A percentile compares a stretch with the other conserved stretches of the same genome.
phyloP scores from a whole-genome alignment of 768 basidiomycete species.

The Coprinellus micaceus region DNA sequence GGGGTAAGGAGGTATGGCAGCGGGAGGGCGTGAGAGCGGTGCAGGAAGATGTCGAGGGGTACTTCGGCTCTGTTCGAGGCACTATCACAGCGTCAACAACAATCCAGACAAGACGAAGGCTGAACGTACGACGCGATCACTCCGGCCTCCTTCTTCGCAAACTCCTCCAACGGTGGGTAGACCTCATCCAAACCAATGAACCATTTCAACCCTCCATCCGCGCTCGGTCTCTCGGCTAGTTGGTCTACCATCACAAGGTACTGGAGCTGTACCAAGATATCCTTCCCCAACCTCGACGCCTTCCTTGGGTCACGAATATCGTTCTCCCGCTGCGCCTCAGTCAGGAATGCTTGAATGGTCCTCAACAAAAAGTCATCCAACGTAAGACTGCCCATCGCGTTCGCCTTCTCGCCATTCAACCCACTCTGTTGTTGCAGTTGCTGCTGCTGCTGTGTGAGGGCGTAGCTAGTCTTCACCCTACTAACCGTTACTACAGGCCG shows the following conservation, averaged over 20 bases:
- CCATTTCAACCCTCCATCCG: constrained; percentile 65
- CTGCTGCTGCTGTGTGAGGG: constrained; percentile 31
- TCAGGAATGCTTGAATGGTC: constrained; percentile 53
- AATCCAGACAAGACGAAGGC: background rate
- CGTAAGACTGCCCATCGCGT: constrained; percentile 47
- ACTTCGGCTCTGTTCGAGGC: constrained; percentile 35
- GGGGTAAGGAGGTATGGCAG: constrained; percentile 69
- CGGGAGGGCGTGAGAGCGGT: constrained; percentile 63
- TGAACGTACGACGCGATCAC: constrained; percentile 49
- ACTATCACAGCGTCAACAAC: constrained; percentile 24
- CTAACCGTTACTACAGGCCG: constrained; percentile 42
- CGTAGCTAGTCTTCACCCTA: constrained; percentile 72
- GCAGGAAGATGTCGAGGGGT: constrained; percentile 70
- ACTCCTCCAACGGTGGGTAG: constrained; percentile 41
- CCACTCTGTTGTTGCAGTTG: constrained; percentile 21
- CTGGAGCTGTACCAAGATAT: constrained; percentile 52
- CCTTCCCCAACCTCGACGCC: constrained; percentile 46
- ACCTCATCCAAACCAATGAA: constrained; percentile 64
- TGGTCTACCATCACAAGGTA: constrained; percentile 74
- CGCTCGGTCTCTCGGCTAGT: constrained; percentile 55
- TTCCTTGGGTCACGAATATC: constrained; percentile 47
- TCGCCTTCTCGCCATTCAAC: constrained; percentile 33
- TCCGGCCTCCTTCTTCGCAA: constrained; percentile 53
- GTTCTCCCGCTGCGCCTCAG: constrained; percentile 55
- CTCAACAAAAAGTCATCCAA: constrained; percentile 62